Evolutionary conservation across 192 early-diverging fungal genomes (phyloP).

Genomic region (Coemansia sp.): DNA sequence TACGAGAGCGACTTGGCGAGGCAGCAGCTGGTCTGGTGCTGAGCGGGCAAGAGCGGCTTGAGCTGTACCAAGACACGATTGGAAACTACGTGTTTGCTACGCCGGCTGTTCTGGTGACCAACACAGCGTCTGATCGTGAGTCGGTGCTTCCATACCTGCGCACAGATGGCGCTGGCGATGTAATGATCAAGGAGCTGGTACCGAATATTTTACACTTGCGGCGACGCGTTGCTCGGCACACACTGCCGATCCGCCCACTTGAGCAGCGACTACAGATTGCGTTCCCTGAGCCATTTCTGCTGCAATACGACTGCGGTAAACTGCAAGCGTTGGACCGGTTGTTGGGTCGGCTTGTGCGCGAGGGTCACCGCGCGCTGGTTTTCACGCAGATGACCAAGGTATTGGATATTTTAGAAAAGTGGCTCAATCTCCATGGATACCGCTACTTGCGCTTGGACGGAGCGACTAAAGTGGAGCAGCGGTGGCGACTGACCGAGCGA

Average conservation of each 20-base stretch:
- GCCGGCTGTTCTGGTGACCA: slow-evolving; percentile 34
- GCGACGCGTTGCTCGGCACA: slow-evolving; percentile 29
- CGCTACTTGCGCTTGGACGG: slow-evolving; percentile 92
- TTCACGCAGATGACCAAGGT: slow-evolving; percentile 96
- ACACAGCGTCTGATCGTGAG: slow-evolving; percentile 16
- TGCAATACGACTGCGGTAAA: slow-evolving; percentile 92
- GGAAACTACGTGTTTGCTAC: slow-evolving; percentile 42
- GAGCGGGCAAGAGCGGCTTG: slow-evolving; percentile 43
- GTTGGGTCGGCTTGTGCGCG: slow-evolving; percentile 77
- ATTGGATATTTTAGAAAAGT: slow-evolving; percentile 93
- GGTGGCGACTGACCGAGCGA: slow-evolving; percentile 92
- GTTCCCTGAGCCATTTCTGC: slow-evolving; percentile 80
- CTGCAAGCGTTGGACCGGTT: slow-evolving; percentile 82
- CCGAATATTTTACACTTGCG: slow-evolving; percentile 31
- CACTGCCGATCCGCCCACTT: slow-evolving; percentile 63
- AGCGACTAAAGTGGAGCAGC: slow-evolving; percentile 76
- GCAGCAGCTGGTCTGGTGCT: slow-evolving; percentile 62
- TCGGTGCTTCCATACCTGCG: slow-evolving; percentile 36
- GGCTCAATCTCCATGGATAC: slow-evolving; percentile 79
- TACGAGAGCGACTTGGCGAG: slow-evolving; percentile 12
- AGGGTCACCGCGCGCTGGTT: slow-evolving; percentile 92
- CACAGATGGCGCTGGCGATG: neutral
- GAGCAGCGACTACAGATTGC: slow-evolving; percentile 70
- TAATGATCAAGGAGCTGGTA: slow-evolving; percentile 12
- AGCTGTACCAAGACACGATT: slow-evolving; percentile 6